Percentiles rank a stretch among this genome's conserved stretches.
These are phyloP conservation scores for Lactarius psammicola DNA, from an alignment of 768 basidiomycete species.

Conservation along the genomic window DNA sequence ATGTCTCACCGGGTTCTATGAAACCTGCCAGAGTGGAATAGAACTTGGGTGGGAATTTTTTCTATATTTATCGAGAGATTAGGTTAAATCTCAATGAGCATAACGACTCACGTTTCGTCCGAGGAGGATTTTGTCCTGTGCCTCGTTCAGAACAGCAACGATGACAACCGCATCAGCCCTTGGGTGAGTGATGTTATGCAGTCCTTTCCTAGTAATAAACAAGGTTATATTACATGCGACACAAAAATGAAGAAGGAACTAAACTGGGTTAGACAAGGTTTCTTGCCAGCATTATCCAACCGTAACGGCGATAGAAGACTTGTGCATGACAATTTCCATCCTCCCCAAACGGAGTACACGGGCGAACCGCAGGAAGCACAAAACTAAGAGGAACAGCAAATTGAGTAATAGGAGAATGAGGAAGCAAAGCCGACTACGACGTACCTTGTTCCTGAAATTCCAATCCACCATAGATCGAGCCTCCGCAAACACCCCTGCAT, in stretches of 20 bases:
- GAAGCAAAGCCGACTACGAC: slow-evolving; percentile 23
- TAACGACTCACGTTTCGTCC: slow-evolving; percentile 69
- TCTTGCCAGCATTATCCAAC: slow-evolving; percentile 55
- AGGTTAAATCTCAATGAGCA: slow-evolving; percentile 2
- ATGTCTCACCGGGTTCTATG: slow-evolving; percentile 89
- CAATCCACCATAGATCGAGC: slow-evolving; percentile 87
- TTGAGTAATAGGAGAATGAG: slow-evolving; percentile 1
- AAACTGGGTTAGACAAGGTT: slow-evolving; percentile 72
- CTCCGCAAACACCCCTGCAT: slow-evolving; percentile 73
- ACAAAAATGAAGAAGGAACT: slow-evolving; percentile 32
- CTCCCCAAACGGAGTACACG: slow-evolving; percentile 87
- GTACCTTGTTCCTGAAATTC: slow-evolving; percentile 85
- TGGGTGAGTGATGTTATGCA: slow-evolving; percentile 85
- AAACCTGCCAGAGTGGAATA: slow-evolving; percentile 94
- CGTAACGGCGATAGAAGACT: slow-evolving; percentile 76
- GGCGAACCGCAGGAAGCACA: slow-evolving; percentile 85
- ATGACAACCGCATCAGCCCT: slow-evolving; percentile 89
- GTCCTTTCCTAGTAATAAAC: slow-evolving; percentile 55
- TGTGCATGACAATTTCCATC: slow-evolving; percentile 89
- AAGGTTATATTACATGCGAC: slow-evolving; percentile 14
- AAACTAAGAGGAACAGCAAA: slow-evolving; percentile 50
- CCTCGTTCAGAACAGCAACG: slow-evolving; percentile 79
- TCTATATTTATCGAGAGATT: slow-evolving; percentile 39
- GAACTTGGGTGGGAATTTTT: slow-evolving; percentile 63
- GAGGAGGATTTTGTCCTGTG: slow-evolving; percentile 79